A percentile compares a stretch with the other conserved stretches of the same genome.
These are phyloP conservation scores for Tephrocybe sp. DNA, from an alignment of 768 basidiomycete species.

Conservation along the genomic window DNA sequence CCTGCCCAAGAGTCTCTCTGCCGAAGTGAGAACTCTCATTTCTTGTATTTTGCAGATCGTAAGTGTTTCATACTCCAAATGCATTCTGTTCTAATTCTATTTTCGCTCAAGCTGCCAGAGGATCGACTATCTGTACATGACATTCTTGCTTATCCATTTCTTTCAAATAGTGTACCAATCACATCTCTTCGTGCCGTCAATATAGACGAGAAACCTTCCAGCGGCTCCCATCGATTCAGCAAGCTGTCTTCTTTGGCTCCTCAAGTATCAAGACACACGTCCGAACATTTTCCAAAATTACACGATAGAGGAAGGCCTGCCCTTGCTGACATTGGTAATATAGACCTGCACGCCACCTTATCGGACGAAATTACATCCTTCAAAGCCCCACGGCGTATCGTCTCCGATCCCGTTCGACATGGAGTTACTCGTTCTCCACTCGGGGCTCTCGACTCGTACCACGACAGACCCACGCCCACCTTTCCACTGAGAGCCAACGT, in stretches of 20 bases:
- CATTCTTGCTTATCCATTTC: slow-evolving; percentile 15
- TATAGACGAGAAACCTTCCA: not conserved
- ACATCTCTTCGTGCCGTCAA: slow-evolving; percentile 6
- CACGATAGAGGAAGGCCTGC: slow-evolving; percentile 4
- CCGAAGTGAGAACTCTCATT: slow-evolving; percentile 24
- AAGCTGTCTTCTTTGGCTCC: not conserved
- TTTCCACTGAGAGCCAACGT: not conserved
- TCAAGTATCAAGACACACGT: slow-evolving; percentile 7
- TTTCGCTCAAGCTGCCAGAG: slow-evolving; percentile 14
- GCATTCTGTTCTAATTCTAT: not conserved
- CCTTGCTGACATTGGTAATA: slow-evolving; percentile 22
- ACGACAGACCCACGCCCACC: not conserved
- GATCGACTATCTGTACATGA: slow-evolving; percentile 15
- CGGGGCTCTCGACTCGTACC: not conserved
- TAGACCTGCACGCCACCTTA: slow-evolving; percentile 18
- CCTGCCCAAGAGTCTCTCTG: slow-evolving; percentile 25
- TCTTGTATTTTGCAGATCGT: slow-evolving; percentile 28
- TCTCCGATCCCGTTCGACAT: slow-evolving; percentile 29
- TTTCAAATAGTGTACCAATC: slow-evolving; percentile 5
- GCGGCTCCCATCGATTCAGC: not conserved
- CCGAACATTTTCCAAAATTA: slow-evolving; percentile 7
- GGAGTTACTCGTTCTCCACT: slow-evolving; percentile 2
- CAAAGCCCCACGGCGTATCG: slow-evolving; percentile 24
- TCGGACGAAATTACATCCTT: slow-evolving; percentile 16
- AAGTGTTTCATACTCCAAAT: slow-evolving; percentile 5